Conservation (phyloP, 2,329 filamentous ascomycete species). For the Canariomyces notabilis region DNA sequence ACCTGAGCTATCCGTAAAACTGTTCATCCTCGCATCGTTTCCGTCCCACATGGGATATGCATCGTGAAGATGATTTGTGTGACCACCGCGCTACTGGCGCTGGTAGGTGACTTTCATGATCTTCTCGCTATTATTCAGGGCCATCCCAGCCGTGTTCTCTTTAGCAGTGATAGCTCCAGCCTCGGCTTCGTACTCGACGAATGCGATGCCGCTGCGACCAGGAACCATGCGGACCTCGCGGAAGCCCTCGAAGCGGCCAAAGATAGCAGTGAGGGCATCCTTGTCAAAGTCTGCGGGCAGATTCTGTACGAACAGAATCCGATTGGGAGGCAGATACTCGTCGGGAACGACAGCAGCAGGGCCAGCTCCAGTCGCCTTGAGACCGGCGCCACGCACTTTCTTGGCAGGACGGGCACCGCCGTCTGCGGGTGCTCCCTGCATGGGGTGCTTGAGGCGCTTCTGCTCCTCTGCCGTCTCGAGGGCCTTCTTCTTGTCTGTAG, state of each 20-base stretch:
- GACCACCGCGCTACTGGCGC: conserved; percentile 57
- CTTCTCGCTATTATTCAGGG: conserved; percentile 67
- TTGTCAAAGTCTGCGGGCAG: conserved; percentile 81
- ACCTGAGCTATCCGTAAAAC: not conserved
- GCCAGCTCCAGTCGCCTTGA: conserved; percentile 69
- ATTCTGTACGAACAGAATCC: conserved; percentile 91
- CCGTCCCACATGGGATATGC: not conserved
- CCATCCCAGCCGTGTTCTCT: conserved; percentile 84
- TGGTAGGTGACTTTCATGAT: conserved; percentile 95
- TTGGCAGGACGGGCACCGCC: conserved; percentile 55
- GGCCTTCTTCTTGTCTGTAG: conserved; percentile 69
- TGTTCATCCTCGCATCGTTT: not conserved
- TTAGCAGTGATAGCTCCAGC: conserved; percentile 86
- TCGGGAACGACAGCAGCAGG: conserved; percentile 78
- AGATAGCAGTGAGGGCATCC: conserved; percentile 73
- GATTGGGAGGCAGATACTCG: conserved; percentile 96
- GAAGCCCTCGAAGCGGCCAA: conserved; percentile 88
- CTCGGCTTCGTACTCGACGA: conserved; percentile 93
- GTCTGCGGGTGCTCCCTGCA: conserved; percentile 33
- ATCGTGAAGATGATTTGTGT: not conserved
- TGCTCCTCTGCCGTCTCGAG: conserved; percentile 73
- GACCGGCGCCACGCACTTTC: conserved; percentile 63
- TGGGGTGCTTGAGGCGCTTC: conserved; percentile 65
- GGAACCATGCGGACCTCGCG: conserved; percentile 87
- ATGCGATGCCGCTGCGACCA: conserved; percentile 81